Conservation (phyloP, 495 filamentous ascomycete species). For the Geopyxis carbonaria region DNA sequence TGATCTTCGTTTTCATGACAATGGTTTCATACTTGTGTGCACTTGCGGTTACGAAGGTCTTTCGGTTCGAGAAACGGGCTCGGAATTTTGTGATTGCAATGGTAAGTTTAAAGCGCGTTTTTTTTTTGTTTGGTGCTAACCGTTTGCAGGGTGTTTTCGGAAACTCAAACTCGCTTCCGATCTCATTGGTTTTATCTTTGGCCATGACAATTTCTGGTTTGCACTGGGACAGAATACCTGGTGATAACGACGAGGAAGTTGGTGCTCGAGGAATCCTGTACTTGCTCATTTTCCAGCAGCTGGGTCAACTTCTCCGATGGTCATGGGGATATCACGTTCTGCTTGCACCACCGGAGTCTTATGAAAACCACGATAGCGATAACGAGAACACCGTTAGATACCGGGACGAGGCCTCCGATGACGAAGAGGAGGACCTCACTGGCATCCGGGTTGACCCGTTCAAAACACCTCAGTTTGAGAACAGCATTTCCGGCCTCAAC, state of each 20-base stretch:
- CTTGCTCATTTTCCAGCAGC: conserved; percentile 89
- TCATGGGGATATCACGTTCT: conserved; percentile 95
- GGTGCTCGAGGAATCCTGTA: conserved; percentile 88
- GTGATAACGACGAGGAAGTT: conserved; percentile 90
- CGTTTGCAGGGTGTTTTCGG: conserved; percentile 53
- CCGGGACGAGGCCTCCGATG: conserved; percentile 31
- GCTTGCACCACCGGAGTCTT: conserved; percentile 60
- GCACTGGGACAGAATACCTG: conserved; percentile 78
- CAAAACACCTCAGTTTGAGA: conserved; percentile 21
- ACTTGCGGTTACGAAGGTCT: conserved; percentile 47
- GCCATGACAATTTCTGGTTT: conserved; percentile 80
- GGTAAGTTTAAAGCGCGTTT: conserved; percentile 34
- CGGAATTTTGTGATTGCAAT: conserved; percentile 91
- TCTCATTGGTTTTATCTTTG: conserved; percentile 85
- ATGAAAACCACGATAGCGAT: conserved; percentile 40
- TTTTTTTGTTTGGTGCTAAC: background rate
- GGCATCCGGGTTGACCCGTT: conserved; percentile 18
- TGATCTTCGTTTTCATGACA: conserved; percentile 82
- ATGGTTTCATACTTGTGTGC: conserved; percentile 66
- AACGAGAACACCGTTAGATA: conserved; percentile 43
- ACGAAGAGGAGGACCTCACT: conserved; percentile 17
- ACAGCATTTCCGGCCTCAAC: conserved; percentile 22
- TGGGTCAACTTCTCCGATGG: conserved; percentile 90
- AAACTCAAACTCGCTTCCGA: conserved; percentile 94
- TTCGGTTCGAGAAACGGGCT: conserved; percentile 64